These are phyloP conservation scores for Psilocybe azurescens DNA, from an alignment of 768 basidiomycete species.

Conservation along the genomic window DNA sequence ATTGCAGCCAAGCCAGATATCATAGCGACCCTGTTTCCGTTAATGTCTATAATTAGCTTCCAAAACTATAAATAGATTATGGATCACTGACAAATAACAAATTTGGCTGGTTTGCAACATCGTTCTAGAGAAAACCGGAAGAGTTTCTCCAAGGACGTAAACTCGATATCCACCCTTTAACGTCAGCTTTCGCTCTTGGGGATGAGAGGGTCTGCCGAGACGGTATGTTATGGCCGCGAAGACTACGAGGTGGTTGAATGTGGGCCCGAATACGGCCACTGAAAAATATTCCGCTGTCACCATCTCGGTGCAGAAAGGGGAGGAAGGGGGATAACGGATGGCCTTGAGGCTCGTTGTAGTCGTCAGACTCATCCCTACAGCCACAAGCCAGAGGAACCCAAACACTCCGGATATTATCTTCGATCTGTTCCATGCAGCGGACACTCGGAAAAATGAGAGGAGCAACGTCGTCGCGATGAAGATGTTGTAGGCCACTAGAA, in stretches of 20 bases:
- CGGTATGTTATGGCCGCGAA: slow-evolving; percentile 9
- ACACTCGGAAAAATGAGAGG: slow-evolving; percentile 13
- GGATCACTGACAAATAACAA: slow-evolving; percentile 9
- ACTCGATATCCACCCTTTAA: slow-evolving; percentile 3
- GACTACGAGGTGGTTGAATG: slow-evolving; percentile 6
- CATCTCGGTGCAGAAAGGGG: slow-evolving; percentile 1
- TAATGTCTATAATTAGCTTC: background rate
- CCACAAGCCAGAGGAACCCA: slow-evolving; percentile 7
- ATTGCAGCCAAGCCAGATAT: slow-evolving; percentile 5
- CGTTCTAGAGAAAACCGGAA: slow-evolving; percentile 9
- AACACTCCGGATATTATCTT: background rate
- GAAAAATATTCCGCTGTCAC: background rate
- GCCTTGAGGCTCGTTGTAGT: background rate
- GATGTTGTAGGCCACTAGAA: background rate
- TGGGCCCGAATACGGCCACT: slow-evolving; percentile 4
- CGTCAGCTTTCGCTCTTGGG: background rate
- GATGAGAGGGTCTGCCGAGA: slow-evolving; percentile 1
- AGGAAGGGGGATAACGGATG: background rate
- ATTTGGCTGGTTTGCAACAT: slow-evolving; percentile 11
- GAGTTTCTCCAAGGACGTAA: slow-evolving; percentile 8
- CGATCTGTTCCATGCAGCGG: slow-evolving; percentile 7
- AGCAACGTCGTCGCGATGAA: slow-evolving; percentile 12
- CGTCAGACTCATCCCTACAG: background rate
- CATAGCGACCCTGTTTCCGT: slow-evolving; percentile 4
- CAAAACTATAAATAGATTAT: background rate